Percentiles rank a stretch among this genome's conserved stretches.
phyloP scores from a whole-genome alignment of 2,329 filamentous ascomycete species.

The Alternaria postmessia region DNA sequence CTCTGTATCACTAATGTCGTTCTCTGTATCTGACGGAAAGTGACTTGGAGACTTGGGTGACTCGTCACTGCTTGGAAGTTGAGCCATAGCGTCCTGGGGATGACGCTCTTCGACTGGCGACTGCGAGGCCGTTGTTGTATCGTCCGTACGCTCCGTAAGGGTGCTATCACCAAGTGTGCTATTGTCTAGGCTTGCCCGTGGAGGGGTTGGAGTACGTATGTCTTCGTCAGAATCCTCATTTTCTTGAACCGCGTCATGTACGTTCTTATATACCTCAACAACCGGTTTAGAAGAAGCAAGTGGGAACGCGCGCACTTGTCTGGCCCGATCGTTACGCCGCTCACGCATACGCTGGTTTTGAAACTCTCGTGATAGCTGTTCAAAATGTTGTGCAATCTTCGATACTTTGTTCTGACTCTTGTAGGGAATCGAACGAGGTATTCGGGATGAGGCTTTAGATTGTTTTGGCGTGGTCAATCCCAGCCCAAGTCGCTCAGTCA shows the following conservation, averaged over 20 bases:
- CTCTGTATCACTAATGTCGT: slow-evolving; percentile 73
- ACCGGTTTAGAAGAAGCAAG: slow-evolving; percentile 93
- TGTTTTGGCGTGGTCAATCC: slow-evolving; percentile 65
- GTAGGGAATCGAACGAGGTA: slow-evolving; percentile 77
- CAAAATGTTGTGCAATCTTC: slow-evolving; percentile 92
- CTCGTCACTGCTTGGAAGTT: slow-evolving; percentile 34
- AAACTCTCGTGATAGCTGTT: slow-evolving; percentile 95
- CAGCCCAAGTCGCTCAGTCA: slow-evolving; percentile 76
- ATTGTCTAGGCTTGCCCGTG: slow-evolving; percentile 46
- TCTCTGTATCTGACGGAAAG: slow-evolving; percentile 61
- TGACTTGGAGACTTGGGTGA: slow-evolving; percentile 41
- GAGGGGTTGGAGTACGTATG: slow-evolving; percentile 46
- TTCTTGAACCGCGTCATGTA: slow-evolving; percentile 90
- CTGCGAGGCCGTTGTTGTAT: slow-evolving; percentile 40
- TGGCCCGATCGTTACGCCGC: slow-evolving; percentile 78
- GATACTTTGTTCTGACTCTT: slow-evolving; percentile 79
- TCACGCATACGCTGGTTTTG: slow-evolving; percentile 92
- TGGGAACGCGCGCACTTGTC: slow-evolving; percentile 82
- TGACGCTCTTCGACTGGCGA: slow-evolving; percentile 48
- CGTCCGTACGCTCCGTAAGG: slow-evolving; percentile 43
- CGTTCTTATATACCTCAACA: slow-evolving; percentile 93
- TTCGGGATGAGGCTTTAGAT: slow-evolving; percentile 71
- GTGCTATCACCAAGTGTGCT: slow-evolving; percentile 49
- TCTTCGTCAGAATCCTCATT: slow-evolving; percentile 73
- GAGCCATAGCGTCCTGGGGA: slow-evolving; percentile 19